phyloP scores from a whole-genome alignment of 2,329 filamentous ascomycete genomes.

The Annulohypoxylon truncatum region DNA sequence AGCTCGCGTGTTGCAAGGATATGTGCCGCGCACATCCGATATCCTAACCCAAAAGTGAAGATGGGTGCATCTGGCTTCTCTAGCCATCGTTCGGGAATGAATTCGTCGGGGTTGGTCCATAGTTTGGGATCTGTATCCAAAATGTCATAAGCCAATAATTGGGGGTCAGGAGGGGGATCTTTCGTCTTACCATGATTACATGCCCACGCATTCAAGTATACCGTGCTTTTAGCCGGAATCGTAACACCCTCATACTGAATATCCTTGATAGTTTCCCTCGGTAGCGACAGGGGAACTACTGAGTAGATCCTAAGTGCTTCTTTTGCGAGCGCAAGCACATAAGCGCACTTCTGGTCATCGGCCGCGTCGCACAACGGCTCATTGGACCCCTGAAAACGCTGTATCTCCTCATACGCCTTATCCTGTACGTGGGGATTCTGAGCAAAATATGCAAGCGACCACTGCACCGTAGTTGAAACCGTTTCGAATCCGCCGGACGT shows the following conservation, averaged over 20 bases:
- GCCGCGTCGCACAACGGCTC: conserved; percentile 77
- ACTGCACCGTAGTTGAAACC: conserved; percentile 81
- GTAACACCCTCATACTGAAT: conserved; percentile 74
- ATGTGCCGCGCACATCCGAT: conserved; percentile 48
- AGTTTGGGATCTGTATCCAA: conserved; percentile 40
- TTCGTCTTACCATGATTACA: conserved; percentile 44
- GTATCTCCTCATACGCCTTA: conserved; percentile 75
- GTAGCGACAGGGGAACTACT: conserved; percentile 82
- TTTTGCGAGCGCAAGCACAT: conserved; percentile 81
- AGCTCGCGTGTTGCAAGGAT: conserved; percentile 47
- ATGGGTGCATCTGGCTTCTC: conserved; percentile 44
- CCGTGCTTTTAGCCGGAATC: conserved; percentile 81
- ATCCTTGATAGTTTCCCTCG: conserved; percentile 76
- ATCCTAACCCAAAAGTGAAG: conserved; percentile 48
- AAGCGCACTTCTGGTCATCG: conserved; percentile 81
- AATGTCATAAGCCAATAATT: not conserved
- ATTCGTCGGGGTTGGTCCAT: conserved; percentile 44
- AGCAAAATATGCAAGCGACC: conserved; percentile 79
- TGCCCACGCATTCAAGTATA: conserved; percentile 71
- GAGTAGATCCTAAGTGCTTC: conserved; percentile 83
- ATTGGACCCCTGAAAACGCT: conserved; percentile 52
- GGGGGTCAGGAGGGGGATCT: not conserved
- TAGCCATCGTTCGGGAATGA: conserved; percentile 46
- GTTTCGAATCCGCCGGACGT: conserved; percentile 85
- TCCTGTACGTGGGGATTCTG: conserved; percentile 77